phyloP scores from a whole-genome alignment of 1,284 basidiomycete genomes.

The Jaminaea rosea region DNA sequence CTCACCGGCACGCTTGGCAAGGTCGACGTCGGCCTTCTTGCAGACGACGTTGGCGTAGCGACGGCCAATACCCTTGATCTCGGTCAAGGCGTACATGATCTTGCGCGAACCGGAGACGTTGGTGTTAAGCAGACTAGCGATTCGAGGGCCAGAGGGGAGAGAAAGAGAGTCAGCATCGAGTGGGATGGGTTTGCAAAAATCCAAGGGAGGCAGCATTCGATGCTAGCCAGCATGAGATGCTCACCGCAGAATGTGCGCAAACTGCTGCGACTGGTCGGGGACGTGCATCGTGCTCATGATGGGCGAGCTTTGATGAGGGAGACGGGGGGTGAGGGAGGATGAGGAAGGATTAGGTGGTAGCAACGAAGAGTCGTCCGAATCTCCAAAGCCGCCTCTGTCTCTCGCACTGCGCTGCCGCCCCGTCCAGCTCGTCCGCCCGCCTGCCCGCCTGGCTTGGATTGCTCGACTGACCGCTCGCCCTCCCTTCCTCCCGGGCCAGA shows the following conservation, averaged over 20 bases:
- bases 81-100: slow-evolving; percentile 54
- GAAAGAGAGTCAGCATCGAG: not conserved
- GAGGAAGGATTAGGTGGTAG: no score
- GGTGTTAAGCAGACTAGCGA: slow-evolving; percentile 81
- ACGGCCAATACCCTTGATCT: slow-evolving; percentile 99
- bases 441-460: no score
- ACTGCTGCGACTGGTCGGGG: slow-evolving; percentile 47
- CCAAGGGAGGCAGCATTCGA: slow-evolving; percentile 1
- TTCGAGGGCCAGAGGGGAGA: not conserved
- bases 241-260: slow-evolving; percentile 47
- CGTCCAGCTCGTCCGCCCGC: no score
- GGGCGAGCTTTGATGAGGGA: no score
- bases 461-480: no score
- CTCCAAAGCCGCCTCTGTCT: no score
- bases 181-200: not conserved
- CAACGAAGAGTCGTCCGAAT: no score
- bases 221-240: slow-evolving; percentile 12
- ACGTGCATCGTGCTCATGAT: no score
- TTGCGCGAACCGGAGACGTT: slow-evolving; percentile 99
- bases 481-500: no score
- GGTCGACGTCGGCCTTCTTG: slow-evolving; percentile 99
- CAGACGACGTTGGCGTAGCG: slow-evolving; percentile 98
- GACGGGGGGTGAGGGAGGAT: no score
- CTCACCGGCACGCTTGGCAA: slow-evolving; percentile 92
- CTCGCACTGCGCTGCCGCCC: no score